phyloP scores from a whole-genome alignment of 2,329 filamentous ascomycete species.

The Raffaelea ambrosiae region DNA sequence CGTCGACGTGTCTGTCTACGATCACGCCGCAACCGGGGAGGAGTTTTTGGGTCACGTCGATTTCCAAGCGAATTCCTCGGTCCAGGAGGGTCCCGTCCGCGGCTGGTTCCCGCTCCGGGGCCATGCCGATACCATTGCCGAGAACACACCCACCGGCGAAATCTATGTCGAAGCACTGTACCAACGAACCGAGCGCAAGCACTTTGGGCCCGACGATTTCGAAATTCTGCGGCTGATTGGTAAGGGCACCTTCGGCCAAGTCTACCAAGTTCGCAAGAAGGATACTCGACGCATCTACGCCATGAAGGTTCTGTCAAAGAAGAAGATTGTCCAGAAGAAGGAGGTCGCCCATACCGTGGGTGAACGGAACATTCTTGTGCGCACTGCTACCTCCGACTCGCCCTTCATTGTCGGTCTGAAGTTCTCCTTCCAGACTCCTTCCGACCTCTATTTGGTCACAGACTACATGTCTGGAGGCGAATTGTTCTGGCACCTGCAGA shows the following conservation, averaged over 20 bases:
- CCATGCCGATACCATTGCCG: constrained; percentile 60
- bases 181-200: constrained; percentile 79
- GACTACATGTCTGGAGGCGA: constrained; percentile 99
- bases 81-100: constrained; percentile 61
- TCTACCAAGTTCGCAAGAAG: constrained; percentile 96
- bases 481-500: constrained; percentile 97
- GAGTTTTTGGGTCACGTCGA: constrained; percentile 88
- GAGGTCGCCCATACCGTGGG: constrained; percentile 96
- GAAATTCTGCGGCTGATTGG: constrained; percentile 93
- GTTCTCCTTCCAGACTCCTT: constrained; percentile 96
- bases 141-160: constrained; percentile 75
- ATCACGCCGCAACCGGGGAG: constrained; percentile 64
- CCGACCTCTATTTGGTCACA: constrained; percentile 94
- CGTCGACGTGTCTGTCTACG: constrained; percentile 90
- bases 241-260: constrained; percentile 96
- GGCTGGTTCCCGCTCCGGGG: constrained; percentile 81
- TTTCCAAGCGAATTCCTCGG: constrained; percentile 58
- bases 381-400: constrained; percentile 90
- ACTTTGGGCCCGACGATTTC: constrained; percentile 92
- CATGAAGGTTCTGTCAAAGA: constrained; percentile 99
- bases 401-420: constrained; percentile 97
- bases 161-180: constrained; percentile 82
- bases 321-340: constrained; percentile 99
- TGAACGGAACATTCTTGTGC: constrained; percentile 92
- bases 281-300: constrained; percentile 94